These are phyloP conservation scores for Dactylellina parvicollis DNA, from an alignment of 2,329 filamentous ascomycete genomes.

Conservation along the genomic window DNA sequence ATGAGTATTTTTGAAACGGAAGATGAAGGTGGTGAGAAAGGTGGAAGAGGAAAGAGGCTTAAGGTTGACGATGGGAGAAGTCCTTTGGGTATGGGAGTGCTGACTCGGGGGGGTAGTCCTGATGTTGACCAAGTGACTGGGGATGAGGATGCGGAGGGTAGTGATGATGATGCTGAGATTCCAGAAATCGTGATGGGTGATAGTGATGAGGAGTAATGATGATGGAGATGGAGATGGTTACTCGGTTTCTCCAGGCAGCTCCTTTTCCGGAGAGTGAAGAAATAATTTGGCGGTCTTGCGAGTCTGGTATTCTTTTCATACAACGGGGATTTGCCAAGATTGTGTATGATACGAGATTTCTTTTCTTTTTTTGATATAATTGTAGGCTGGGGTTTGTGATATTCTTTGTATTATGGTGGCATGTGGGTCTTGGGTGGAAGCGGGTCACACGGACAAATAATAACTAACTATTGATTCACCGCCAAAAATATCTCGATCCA, in stretches of 20 bases:
- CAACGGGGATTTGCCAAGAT: constrained; percentile 14
- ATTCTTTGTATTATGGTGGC: not conserved
- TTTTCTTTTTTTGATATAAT: not conserved
- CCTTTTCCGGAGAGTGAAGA: no score
- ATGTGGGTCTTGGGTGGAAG: not conserved
- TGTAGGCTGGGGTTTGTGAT: not conserved
- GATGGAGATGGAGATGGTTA: not conserved
- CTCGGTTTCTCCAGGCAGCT: not conserved
- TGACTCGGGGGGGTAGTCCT: not conserved
- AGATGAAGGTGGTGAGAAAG: constrained; percentile 2
- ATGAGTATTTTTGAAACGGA: constrained; percentile 49
- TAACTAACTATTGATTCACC: no score
- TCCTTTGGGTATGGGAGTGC: constrained; percentile 12
- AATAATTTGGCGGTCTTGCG: not conserved
- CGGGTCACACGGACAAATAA: not conserved
- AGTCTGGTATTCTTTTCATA: not conserved
- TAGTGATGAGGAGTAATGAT: constrained; percentile 34
- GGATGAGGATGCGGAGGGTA: constrained; percentile 14
- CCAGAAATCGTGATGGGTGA: constrained; percentile 53
- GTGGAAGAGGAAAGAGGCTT: constrained; percentile 27
- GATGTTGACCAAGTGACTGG: not conserved
- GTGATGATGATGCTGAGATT: constrained; percentile 41
- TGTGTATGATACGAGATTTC: constrained; percentile 16
- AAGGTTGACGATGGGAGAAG: constrained; percentile 39
- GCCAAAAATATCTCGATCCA: no score